Evolutionary conservation across 2,329 filamentous ascomycete genomes (phyloP).

Genomic region (Lecanicillium sp.): DNA sequence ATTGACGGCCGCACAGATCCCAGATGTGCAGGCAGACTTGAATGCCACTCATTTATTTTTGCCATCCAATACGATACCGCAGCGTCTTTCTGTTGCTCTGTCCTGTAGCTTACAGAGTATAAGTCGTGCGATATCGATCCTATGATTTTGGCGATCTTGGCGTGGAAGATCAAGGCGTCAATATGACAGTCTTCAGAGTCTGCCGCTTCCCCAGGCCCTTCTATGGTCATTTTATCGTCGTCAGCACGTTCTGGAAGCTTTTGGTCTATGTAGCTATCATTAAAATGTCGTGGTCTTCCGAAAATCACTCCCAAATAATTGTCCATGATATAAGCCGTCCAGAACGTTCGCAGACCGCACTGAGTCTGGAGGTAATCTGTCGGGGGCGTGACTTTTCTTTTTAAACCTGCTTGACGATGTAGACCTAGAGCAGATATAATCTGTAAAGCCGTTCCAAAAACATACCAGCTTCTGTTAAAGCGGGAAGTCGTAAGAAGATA

Average conservation of each 20-base stretch:
- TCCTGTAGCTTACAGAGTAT: constrained; percentile 27
- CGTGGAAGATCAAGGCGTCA: constrained; percentile 38
- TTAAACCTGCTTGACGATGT: constrained; percentile 16
- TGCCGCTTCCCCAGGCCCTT: constrained; percentile 23
- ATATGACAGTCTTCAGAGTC: constrained; percentile 36
- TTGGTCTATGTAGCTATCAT: constrained; percentile 57
- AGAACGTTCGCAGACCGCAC: constrained; percentile 49
- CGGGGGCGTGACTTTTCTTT: constrained; percentile 10
- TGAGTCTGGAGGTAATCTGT: constrained; percentile 38
- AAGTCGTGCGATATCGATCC: constrained; percentile 30
- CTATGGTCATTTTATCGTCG: constrained; percentile 45
- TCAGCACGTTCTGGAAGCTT: constrained; percentile 46
- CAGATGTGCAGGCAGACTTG: constrained; percentile 32
- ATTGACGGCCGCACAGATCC: constrained; percentile 34
- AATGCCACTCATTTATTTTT: constrained; percentile 30
- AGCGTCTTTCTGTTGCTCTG: constrained; percentile 25
- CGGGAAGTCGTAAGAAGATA: constrained; percentile 51
- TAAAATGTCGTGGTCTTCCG: constrained; percentile 50
- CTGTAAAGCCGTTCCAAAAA: constrained; percentile 48
- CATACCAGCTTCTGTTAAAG: constrained; percentile 53
- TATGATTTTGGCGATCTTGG: constrained; percentile 30
- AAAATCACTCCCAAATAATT: constrained; percentile 57
- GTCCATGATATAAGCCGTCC: constrained; percentile 54
- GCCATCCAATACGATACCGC: constrained; percentile 28
- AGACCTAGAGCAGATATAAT: constrained; percentile 37